A percentile compares a stretch with the other conserved stretches of the same genome.
phyloP scores from a whole-genome alignment of 2,329 filamentous ascomycete species.

The Xylaria sp. region DNA sequence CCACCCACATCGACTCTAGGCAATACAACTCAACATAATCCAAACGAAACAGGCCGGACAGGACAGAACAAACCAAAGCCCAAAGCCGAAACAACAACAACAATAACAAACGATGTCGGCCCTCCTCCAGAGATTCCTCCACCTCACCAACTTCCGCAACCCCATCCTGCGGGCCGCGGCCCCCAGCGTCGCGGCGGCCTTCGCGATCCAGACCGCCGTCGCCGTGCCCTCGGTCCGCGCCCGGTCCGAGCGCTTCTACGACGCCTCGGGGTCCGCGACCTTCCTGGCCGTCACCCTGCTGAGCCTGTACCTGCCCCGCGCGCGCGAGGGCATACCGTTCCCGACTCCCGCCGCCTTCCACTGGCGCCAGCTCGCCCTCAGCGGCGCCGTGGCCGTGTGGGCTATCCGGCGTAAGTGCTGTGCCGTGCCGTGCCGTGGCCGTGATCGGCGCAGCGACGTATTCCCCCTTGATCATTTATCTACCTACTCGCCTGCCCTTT shows the following conservation, averaged over 20 bases:
- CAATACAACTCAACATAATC: not conserved
- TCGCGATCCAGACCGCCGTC: constrained; percentile 63
- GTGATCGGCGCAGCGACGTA: too few relatives aligned
- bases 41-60: not conserved
- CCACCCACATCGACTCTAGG: not conserved
- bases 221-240: constrained; percentile 63
- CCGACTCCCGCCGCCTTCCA: constrained; percentile 50
- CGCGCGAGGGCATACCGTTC: constrained; percentile 56
- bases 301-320: constrained; percentile 62
- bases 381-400: constrained; percentile 55
- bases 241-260: constrained; percentile 69
- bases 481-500: not conserved
- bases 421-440: too few relatives aligned
- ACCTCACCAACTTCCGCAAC: constrained; percentile 61
- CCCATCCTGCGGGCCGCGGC: constrained; percentile 66
- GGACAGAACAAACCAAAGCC: not conserved
- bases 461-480: not conserved
- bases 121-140: constrained; percentile 52
- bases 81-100: not conserved
- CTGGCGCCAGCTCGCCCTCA: constrained; percentile 58
- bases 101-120: constrained; percentile 33
- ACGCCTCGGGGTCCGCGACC: constrained; percentile 67
- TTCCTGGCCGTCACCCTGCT: constrained; percentile 67
- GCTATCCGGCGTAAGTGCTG: constrained; percentile 55
- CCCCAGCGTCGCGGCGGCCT: constrained; percentile 63